Conservation (phyloP, 148 eudicot species). For the Rhododendron molle region DNA sequence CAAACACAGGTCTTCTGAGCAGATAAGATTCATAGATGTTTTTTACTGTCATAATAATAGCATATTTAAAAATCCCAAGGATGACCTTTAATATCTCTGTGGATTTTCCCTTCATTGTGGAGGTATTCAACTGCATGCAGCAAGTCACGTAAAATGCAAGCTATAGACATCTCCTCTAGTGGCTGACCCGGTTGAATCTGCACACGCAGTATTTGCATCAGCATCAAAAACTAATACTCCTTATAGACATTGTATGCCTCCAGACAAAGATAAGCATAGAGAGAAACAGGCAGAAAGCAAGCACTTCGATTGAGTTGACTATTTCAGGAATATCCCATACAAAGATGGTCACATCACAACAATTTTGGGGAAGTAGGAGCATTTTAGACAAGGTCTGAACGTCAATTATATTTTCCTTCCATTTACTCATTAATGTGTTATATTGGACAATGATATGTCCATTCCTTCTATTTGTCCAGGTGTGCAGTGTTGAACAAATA, state of each 20-base stretch:
- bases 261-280: not conserved
- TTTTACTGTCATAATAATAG: not conserved
- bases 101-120: slow-evolving; percentile 93
- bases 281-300: not conserved
- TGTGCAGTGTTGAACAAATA: not conserved
- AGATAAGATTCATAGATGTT: not conserved
- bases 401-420: not conserved
- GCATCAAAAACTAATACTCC: not conserved
- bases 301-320: not conserved
- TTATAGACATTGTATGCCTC: not conserved
- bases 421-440: not conserved
- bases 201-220: slow-evolving; percentile 21
- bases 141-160: slow-evolving; percentile 87
- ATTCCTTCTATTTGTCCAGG: not conserved
- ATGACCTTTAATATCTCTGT: slow-evolving; percentile 91
- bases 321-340: slow-evolving; percentile 1
- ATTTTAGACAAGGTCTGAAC: not conserved
- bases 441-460: not conserved
- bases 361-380: not conserved
- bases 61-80: not conserved
- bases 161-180: slow-evolving; percentile 85
- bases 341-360: not conserved
- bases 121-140: slow-evolving; percentile 96
- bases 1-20: not conserved
- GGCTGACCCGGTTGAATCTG: slow-evolving; percentile 96